Conservation (phyloP, 495 filamentous ascomycete genomes). For the Hypoxylon intermedium region DNA sequence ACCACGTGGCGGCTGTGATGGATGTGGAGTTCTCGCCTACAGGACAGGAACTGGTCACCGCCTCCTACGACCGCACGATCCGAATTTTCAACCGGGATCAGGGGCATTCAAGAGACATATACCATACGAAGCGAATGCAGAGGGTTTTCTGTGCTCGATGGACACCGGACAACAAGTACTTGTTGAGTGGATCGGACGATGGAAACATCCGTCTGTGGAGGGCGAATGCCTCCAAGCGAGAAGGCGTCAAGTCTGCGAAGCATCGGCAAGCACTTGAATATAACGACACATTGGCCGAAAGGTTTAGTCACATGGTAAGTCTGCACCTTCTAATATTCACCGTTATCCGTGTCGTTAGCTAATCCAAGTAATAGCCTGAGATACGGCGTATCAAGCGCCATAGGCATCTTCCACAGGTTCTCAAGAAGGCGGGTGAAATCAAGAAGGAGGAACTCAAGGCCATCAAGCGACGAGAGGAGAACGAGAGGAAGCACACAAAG, state of each 20-base stretch:
- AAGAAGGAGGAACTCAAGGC: constrained; percentile 87
- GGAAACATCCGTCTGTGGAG: constrained; percentile 95
- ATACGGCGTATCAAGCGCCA: constrained; percentile 89
- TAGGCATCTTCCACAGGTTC: constrained; percentile 86
- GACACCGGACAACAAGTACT: constrained; percentile 86
- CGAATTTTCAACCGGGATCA: constrained; percentile 78
- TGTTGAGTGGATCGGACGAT: constrained; percentile 78
- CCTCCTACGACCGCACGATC: constrained; percentile 73
- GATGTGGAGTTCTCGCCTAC: constrained; percentile 95
- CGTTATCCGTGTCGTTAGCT: constrained; percentile 1
- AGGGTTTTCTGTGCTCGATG: constrained; percentile 85
- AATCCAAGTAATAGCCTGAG: constrained; percentile 64
- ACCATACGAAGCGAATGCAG: constrained; percentile 98
- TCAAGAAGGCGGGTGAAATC: constrained; percentile 98
- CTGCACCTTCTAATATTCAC: neutral
- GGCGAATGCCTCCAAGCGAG: constrained; percentile 81
- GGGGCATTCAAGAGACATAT: constrained; percentile 89
- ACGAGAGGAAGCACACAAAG: constrained; percentile 87
- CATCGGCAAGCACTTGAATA: constrained; percentile 92
- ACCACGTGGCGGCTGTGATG: constrained; percentile 96
- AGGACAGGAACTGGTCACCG: constrained; percentile 90
- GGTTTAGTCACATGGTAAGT: constrained; percentile 82
- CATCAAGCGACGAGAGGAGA: constrained; percentile 91
- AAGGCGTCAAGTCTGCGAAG: constrained; percentile 81
- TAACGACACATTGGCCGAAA: constrained; percentile 79